Evolutionary conservation across 2,329 filamentous ascomycete genomes (phyloP).

Genomic region (Diaporthe australafricana): DNA sequence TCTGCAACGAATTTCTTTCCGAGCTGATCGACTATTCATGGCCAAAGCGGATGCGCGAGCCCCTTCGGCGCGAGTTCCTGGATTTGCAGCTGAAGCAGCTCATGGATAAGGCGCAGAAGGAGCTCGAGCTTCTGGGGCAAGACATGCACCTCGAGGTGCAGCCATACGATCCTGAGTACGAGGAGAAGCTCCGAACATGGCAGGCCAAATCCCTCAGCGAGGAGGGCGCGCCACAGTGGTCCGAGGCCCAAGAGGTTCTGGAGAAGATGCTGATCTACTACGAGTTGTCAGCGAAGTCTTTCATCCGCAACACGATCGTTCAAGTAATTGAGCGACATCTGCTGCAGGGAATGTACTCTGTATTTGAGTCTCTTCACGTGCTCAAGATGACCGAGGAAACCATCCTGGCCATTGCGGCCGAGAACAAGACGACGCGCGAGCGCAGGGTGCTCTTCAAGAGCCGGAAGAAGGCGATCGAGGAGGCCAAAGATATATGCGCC

Average conservation of each 20-base stretch:
- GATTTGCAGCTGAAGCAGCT: constrained; percentile 61
- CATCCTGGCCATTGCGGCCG: constrained; percentile 63
- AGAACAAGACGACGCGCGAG: constrained; percentile 65
- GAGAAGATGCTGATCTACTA: constrained; percentile 70
- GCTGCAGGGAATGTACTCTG: constrained; percentile 61
- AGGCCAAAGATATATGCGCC: constrained; percentile 61
- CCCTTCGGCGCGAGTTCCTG: constrained; percentile 60
- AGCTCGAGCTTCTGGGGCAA: constrained; percentile 58
- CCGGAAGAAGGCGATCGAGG: constrained; percentile 63
- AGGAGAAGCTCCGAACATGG: constrained; percentile 62
- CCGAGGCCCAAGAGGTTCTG: constrained; percentile 63
- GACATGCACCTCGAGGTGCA: constrained; percentile 66
- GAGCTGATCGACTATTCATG: constrained; percentile 63
- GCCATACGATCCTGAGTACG: constrained; percentile 65
- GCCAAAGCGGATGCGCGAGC: constrained; percentile 63
- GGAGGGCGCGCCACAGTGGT: constrained; percentile 53
- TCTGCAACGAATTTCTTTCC: constrained; percentile 65
- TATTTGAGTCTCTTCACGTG: constrained; percentile 65
- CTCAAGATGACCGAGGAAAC: constrained; percentile 57
- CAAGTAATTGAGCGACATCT: constrained; percentile 64
- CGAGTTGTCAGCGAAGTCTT: constrained; percentile 63
- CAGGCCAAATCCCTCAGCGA: constrained; percentile 44
- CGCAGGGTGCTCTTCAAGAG: constrained; percentile 58
- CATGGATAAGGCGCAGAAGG: constrained; percentile 58
- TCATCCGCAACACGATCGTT: constrained; percentile 64